These are phyloP conservation scores for grape (Vitis vinifera) DNA, from an alignment of 164 flowering plant genomes.

Conservation along the genomic window ASM3070453v1 NC_081819.1:22832001-22832500, in stretches of 20 bases:
- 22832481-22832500: neutral
- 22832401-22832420: neutral
- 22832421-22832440: no score
- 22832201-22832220: neutral
- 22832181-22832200: neutral
- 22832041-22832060: neutral
- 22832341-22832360: neutral
- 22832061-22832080: neutral
- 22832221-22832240: neutral
- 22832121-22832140: no score
- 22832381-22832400: neutral
- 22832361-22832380: neutral
- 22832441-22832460: no score
- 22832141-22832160: no score
- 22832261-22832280: conserved; percentile 77
- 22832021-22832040: neutral
- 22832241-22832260: neutral
- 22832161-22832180: neutral
- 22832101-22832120: neutral
- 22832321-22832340: conserved; percentile 50
- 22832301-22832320: conserved; percentile 63
- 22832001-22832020: neutral
- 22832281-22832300: conserved; percentile 61
- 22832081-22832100: neutral
- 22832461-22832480: neutral